These are phyloP conservation scores for Eremomyces bilateralis DNA, from an alignment of 495 filamentous ascomycete species.

Conservation along the genomic window DNA sequence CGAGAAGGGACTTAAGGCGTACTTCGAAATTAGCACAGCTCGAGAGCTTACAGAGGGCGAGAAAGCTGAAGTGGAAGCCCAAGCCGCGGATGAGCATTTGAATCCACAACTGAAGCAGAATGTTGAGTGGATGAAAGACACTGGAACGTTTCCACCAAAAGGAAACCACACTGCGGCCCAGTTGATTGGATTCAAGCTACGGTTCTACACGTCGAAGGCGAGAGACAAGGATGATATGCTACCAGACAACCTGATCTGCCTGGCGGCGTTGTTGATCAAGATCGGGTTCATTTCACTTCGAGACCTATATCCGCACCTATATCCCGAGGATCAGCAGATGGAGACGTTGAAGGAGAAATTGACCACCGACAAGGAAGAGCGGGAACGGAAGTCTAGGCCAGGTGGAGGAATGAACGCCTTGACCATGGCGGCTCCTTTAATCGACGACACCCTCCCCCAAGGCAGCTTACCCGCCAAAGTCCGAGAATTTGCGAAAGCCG, in stretches of 20 bases:
- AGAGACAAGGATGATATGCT: constrained; percentile 45
- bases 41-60: constrained; percentile 8
- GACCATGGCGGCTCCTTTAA: constrained; percentile 65
- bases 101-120: constrained; percentile 22
- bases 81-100: constrained; percentile 7
- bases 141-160: constrained; percentile 55
- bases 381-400: constrained; percentile 40
- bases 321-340: constrained; percentile 71
- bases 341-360: constrained; percentile 37
- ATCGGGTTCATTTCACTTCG: constrained; percentile 90
- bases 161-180: constrained; percentile 87
- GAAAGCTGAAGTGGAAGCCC: constrained; percentile 4
- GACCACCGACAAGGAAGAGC: constrained; percentile 58
- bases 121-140: constrained; percentile 50
- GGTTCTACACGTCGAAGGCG: constrained; percentile 63
- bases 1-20: constrained; percentile 55
- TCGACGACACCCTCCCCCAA: constrained; percentile 51
- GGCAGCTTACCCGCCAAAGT: constrained; percentile 10
- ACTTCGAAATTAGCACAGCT: constrained; percentile 43
- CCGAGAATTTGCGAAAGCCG: constrained; percentile 17
- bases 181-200: constrained; percentile 89
- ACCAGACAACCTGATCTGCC: constrained; percentile 76
- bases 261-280: constrained; percentile 83
- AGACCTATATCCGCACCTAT: constrained; percentile 84
- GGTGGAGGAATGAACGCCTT: constrained; percentile 63